Conservation (phyloP, 306 rosid species). For the Pachyrhizus erosus region DNA sequence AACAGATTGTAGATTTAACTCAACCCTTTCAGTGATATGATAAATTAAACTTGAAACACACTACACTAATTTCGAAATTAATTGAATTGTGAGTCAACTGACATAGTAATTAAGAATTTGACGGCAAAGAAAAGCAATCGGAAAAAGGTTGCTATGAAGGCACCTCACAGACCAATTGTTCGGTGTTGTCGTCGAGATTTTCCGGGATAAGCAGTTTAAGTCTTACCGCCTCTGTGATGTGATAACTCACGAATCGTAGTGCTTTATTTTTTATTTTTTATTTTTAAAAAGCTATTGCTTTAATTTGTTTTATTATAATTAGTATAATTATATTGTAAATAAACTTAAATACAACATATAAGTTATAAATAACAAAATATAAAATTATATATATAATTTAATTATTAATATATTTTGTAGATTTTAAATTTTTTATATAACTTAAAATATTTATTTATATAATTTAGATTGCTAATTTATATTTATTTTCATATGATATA, state of each 20-base stretch:
- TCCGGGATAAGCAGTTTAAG: background rate
- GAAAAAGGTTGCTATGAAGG: background rate
- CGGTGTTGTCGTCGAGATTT: background rate
- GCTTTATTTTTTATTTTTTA: no score
- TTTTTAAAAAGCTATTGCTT: no score
- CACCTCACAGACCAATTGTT: background rate
- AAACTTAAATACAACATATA: no score
- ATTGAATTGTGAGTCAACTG: background rate
- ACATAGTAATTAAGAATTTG: background rate
- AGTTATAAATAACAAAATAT: no score
- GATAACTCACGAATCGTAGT: background rate
- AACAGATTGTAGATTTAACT: background rate
- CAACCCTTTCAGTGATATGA: background rate
- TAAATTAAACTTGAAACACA: background rate
- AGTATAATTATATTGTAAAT: no score
- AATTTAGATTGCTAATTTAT: no score
- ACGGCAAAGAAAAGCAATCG: background rate
- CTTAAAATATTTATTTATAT: no score
- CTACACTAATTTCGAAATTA: background rate
- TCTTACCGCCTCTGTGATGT: background rate
- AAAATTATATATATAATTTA: no score
- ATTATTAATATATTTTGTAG: no score
- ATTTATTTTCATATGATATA: no score
- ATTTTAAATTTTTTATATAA: no score
- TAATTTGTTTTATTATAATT: no score